A percentile compares a stretch with the other conserved stretches of the same genome.
These are phyloP conservation scores for Anisogramma anomala DNA, from an alignment of 2,329 filamentous ascomycete species.

Conservation along the genomic window DNA sequence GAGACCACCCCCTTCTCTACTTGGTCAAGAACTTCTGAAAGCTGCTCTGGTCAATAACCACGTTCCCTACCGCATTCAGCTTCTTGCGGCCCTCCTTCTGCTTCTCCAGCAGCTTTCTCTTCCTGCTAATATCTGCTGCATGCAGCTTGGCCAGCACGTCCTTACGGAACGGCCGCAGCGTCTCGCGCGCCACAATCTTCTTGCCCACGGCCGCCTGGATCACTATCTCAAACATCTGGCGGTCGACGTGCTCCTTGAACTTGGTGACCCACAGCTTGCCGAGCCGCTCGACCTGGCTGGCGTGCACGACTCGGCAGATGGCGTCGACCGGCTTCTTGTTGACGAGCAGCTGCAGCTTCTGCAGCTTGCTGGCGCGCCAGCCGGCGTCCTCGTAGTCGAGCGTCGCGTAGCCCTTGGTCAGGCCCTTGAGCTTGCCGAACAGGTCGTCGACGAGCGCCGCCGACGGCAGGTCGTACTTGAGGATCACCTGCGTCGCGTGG, in stretches of 20 bases:
- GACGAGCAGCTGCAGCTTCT: constrained; percentile 85
- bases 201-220: constrained; percentile 84
- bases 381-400: constrained; percentile 95
- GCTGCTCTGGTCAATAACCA: constrained; percentile 89
- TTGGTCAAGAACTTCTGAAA: constrained; percentile 92
- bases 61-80: constrained; percentile 73
- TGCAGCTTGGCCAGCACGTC: constrained; percentile 90
- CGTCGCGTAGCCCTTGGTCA: constrained; percentile 88
- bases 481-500: constrained; percentile 80
- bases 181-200: constrained; percentile 79
- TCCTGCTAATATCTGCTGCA: constrained; percentile 71
- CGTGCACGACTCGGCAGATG: constrained; percentile 79
- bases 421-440: constrained; percentile 90
- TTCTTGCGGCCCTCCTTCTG: constrained; percentile 93
- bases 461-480: constrained; percentile 83
- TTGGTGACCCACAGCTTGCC: constrained; percentile 84
- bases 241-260: constrained; percentile 92
- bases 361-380: constrained; percentile 67
- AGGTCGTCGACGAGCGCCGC: constrained; percentile 91
- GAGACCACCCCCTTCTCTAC: constrained; percentile 29
- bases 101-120: constrained; percentile 83
- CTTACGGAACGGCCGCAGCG: constrained; percentile 91
- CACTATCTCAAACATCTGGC: constrained; percentile 91
- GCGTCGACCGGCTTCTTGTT: constrained; percentile 92
- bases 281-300: constrained; percentile 66